Conservation (phyloP, 2,329 filamentous ascomycete species). For the Cladophialophora exuberans region DNA sequence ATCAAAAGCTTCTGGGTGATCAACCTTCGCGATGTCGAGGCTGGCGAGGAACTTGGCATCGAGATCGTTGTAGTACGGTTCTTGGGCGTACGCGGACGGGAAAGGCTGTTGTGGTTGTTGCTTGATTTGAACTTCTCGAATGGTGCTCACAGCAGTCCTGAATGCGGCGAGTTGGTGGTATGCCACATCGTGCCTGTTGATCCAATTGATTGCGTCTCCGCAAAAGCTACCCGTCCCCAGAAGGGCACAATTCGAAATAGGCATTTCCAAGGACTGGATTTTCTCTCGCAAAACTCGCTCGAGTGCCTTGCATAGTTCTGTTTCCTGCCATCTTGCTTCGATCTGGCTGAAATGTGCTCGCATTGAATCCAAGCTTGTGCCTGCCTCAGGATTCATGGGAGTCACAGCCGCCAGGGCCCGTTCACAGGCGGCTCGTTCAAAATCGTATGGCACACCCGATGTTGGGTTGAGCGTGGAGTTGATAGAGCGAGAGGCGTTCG, state of each 20-base stretch:
- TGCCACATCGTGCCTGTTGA: constrained; percentile 22
- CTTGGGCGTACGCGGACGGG: constrained; percentile 52
- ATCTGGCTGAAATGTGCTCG: constrained; percentile 11
- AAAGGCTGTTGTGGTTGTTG: too few relatives aligned
- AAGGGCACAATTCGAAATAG: constrained; percentile 20
- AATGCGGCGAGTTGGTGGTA: constrained; percentile 29
- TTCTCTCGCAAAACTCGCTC: background rate
- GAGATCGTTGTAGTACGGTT: constrained; percentile 55
- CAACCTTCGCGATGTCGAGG: constrained; percentile 42
- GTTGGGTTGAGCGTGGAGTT: background rate
- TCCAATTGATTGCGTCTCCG: constrained; percentile 23
- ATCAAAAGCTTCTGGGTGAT: constrained; percentile 57
- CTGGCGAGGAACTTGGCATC: constrained; percentile 43
- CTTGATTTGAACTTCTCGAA: constrained; percentile 12
- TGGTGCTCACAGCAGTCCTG: constrained; percentile 12
- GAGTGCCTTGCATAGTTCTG: constrained; percentile 8
- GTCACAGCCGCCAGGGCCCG: background rate
- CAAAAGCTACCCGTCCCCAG: constrained; percentile 29
- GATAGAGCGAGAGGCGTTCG: background rate
- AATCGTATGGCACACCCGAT: too few relatives aligned
- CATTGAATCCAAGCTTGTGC: constrained; percentile 7
- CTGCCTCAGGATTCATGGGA: background rate
- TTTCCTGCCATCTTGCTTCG: constrained; percentile 12
- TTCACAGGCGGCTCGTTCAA: background rate
- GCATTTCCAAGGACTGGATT: background rate